Evolutionary conservation across 352 stramenopile genomes (phyloP).

Genomic region (Phytopythium ostracodes): DNA sequence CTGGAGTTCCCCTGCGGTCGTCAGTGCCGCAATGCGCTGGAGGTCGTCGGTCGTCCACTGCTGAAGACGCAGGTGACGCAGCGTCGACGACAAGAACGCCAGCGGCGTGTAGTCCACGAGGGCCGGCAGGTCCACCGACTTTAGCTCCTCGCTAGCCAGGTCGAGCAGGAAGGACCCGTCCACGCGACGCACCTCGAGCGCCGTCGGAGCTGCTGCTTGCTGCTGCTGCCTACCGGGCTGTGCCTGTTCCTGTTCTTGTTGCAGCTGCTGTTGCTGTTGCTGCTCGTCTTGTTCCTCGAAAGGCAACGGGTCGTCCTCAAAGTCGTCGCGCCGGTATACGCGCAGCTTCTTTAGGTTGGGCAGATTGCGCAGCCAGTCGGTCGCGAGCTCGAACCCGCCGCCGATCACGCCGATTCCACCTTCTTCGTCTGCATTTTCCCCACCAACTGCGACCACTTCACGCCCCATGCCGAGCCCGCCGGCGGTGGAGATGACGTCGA

Average conservation of each 20-base stretch:
- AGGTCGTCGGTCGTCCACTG: slow-evolving; percentile 40
- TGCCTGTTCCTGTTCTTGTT: not conserved
- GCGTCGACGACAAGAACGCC: slow-evolving; percentile 17
- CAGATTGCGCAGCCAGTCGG: slow-evolving; percentile 25
- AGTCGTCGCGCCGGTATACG: slow-evolving; percentile 32
- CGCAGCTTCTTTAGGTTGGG: slow-evolving; percentile 33
- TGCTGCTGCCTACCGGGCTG: slow-evolving; percentile 2
- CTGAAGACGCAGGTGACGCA: slow-evolving; percentile 35
- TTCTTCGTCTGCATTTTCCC: not conserved
- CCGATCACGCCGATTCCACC: not conserved
- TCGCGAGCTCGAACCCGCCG: slow-evolving; percentile 1
- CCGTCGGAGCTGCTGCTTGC: slow-evolving; percentile 8
- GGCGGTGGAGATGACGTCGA: slow-evolving; percentile 19
- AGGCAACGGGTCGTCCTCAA: slow-evolving; percentile 26
- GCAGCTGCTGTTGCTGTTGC: slow-evolving; percentile 14
- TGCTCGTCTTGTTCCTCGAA: slow-evolving; percentile 15
- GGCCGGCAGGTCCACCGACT: slow-evolving; percentile 27
- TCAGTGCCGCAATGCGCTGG: slow-evolving; percentile 21
- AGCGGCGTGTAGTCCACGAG: slow-evolving; percentile 31
- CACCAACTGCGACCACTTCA: not conserved
- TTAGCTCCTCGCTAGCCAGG: slow-evolving; percentile 24
- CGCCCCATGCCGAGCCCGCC: slow-evolving; percentile 2
- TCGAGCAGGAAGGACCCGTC: slow-evolving; percentile 29
- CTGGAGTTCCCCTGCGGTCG: slow-evolving; percentile 16
- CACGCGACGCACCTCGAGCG: slow-evolving; percentile 23